These are phyloP conservation scores for Monosporascus sp. DNA, from an alignment of 2,329 filamentous ascomycete genomes.

Conservation along the genomic window DNA sequence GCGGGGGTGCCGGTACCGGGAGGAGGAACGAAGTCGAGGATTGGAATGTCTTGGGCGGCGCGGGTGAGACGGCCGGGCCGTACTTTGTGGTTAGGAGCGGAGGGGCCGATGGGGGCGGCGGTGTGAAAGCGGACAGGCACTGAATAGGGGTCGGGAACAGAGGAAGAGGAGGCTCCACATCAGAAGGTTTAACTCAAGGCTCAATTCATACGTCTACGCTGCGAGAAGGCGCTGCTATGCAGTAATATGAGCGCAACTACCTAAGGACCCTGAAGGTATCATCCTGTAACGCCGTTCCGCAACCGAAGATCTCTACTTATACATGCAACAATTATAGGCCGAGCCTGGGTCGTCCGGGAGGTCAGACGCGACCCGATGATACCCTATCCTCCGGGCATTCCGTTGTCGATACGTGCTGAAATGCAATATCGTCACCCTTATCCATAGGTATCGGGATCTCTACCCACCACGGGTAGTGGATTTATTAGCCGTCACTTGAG, in stretches of 20 bases:
- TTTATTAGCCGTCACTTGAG: neutral
- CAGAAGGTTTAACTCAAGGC: too few relatives aligned
- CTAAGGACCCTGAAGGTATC: neutral
- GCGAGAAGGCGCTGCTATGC: neutral
- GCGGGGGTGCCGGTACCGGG: constrained; percentile 8
- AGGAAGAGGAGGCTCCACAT: constrained; percentile 1
- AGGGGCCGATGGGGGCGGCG: neutral
- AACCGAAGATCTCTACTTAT: neutral
- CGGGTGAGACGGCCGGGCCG: constrained; percentile 59
- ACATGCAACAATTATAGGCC: neutral
- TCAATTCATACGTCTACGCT: neutral
- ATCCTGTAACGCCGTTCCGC: neutral
- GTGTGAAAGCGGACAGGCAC: neutral
- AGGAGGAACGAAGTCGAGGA: constrained; percentile 42
- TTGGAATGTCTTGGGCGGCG: constrained; percentile 66
- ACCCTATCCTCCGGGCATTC: neutral
- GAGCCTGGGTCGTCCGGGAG: neutral
- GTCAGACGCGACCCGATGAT: neutral
- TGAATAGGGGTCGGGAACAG: neutral
- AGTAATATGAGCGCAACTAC: neutral
- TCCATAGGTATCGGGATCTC: neutral
- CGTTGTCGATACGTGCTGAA: neutral
- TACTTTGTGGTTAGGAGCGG: constrained; percentile 74
- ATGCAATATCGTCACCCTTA: neutral
- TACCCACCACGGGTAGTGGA: neutral